Evolutionary conservation across 805 yeast genomes (phyloP), one percentile per base, ranked within the genome.

Genomic region (Yarrowia alimentaria): DNA sequence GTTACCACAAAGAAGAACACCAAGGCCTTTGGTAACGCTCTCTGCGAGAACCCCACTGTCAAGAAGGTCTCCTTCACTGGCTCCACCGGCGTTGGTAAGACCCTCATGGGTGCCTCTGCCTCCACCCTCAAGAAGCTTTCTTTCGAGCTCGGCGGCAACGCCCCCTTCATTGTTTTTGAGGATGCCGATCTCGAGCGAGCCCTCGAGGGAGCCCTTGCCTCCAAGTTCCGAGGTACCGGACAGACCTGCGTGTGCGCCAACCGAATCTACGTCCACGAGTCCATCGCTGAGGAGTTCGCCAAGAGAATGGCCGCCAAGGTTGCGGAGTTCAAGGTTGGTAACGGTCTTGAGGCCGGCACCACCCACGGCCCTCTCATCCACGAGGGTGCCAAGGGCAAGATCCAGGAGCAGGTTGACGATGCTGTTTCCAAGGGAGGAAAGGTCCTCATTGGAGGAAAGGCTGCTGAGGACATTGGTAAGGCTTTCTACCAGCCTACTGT

Each of bases 171-270:
- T 52, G 81, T 84, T 3, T 84, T 84, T 64, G 80, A 81, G 50
- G 90, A 83, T 61, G 88, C 87, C 9, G 78, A 82, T 55, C 57
- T 84, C 16, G 83, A 78, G 53, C 67, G 69, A 32, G 91, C 91
- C 0, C 79, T 83, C 12, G 74, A 73, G n/a, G 85, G 80, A 31
- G 77, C 85, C 2, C 63, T 83, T 53, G 79, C 75, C 7, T 75
- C 81, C 55, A 85, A 85, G 64, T 81, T 83, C 68, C 75, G 93
- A 63, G 82, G 83, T 20, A 75, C 83, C 33, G 93, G 93, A 55
- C 93, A 85, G 67, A 83, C 90, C 4, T 85, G 94, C 68, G 83
- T 83, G 31, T 83, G 89, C 63, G 88, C 89, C 37, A 83, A 83
- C 67, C 73, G 90, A 61, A 63, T 84, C 38, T 84, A 74, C 61